Conservation (phyloP, 2,329 filamentous ascomycete species). For the Tricladium varicosporioides region DNA sequence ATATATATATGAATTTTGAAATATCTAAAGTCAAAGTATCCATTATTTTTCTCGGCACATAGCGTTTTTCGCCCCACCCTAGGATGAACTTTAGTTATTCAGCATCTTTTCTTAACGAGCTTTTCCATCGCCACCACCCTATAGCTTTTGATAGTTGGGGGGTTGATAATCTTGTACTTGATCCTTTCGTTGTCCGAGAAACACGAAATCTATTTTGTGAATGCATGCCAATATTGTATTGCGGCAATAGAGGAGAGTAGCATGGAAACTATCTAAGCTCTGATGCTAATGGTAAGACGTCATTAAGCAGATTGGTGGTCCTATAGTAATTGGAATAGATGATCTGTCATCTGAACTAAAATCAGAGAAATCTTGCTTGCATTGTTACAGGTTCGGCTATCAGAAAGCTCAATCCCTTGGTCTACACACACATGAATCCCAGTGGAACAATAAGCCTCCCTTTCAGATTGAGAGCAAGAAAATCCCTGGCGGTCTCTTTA, state of each 20-base stretch:
- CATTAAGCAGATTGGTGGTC: neutral
- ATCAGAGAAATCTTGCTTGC: conserved; percentile 9
- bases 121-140: neutral
- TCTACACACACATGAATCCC: neutral
- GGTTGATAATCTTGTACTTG: neutral
- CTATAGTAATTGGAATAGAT: conserved; percentile 1
- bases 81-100: too few relatives aligned
- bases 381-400: conserved; percentile 1
- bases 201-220: neutral
- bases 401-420: conserved; percentile 6
- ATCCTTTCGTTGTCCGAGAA: neutral
- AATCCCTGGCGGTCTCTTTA: neutral
- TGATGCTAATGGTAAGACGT: conserved; percentile 2
- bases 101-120: too few relatives aligned
- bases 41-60: too few relatives aligned
- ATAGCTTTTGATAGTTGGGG: too few relatives aligned
- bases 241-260: neutral
- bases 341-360: conserved; percentile 2
- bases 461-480: neutral
- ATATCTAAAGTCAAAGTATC: too few relatives aligned
- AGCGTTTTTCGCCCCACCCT: too few relatives aligned
- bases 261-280: neutral
- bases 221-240: neutral
- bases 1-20: too few relatives aligned
- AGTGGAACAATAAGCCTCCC: neutral